Evolutionary conservation across 129 eudicot genomes (phyloP), one percentile per base, ranked within the genome.

Genomic region (Tagetes patula): DNA sequence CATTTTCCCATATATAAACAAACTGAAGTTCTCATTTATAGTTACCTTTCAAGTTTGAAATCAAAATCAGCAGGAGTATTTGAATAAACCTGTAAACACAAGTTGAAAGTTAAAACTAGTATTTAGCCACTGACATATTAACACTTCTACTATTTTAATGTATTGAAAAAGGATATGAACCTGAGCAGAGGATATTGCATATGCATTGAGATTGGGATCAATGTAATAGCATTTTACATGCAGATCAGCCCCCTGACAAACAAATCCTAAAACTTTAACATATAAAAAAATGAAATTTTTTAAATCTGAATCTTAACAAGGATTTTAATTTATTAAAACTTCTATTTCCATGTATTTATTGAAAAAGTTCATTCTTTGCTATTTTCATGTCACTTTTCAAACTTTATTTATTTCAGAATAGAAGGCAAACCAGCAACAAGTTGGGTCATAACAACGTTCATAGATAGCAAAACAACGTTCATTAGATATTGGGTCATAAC

Each of bases 21-120:
- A 43, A 43, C 1, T 3, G 8, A 27, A 47, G n/a, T 72, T 67
- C 37, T 14, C 61, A 71, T 63, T 40, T 14, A 54, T 31, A 8
- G 63, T 47, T 62, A 92, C 97, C 94, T 92, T 69, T 87, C 96
- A 77, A 92, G 91, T 72, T 89, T 92, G 72, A 92, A 89, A 81
- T 92, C 97, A 82, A 92, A 92, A 83, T 92, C 97, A 9, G 97
- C 91, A 68, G 97, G 97, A 53, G 97, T 92, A 77, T 92, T 92
- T 39, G 97, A 92, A 84, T 92, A 92, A 38, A 92, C 89, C 97
- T 91, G 80, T 30, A 88, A 70, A 66, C 33, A 55, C 58, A 60
- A 67, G 47, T 38, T 41, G 12, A 36, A 56, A 46, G 47, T 38
- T 58, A 41, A 33, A 42, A 20, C 37, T 41, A 33, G 12, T 53